These are phyloP conservation scores for Anisodus tanguticus DNA, from an alignment of 257 asterid genomes.

Conservation along the genomic window DNA sequence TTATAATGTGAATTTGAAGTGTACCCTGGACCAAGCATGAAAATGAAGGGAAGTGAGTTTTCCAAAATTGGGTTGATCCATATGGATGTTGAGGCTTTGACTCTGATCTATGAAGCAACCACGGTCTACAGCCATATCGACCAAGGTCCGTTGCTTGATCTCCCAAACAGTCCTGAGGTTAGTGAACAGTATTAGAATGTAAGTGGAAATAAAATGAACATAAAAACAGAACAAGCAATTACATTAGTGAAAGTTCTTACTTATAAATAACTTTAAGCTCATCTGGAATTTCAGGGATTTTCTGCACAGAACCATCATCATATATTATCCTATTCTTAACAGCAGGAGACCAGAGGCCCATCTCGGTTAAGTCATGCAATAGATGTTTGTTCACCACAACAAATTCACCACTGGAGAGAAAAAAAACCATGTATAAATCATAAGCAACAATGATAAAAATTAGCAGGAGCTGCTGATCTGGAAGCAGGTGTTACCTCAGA, in stretches of 20 bases:
- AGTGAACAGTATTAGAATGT: slow-evolving; percentile 29
- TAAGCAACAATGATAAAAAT: slow-evolving; percentile 25
- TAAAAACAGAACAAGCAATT: slow-evolving; percentile 17
- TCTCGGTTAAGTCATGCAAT: slow-evolving; percentile 85
- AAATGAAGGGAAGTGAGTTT: slow-evolving; percentile 93
- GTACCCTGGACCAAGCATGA: slow-evolving; percentile 87
- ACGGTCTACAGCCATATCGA: slow-evolving; percentile 97
- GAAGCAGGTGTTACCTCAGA: slow-evolving; percentile 56
- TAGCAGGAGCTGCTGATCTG: slow-evolving; percentile 11
- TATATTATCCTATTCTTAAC: slow-evolving; percentile 82
- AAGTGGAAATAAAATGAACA: not conserved
- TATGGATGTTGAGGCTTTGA: slow-evolving; percentile 92
- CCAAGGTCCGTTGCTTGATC: slow-evolving; percentile 78
- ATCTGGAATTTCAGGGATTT: slow-evolving; percentile 71
- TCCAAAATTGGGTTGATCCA: slow-evolving; percentile 88
- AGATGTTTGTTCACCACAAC: slow-evolving; percentile 99
- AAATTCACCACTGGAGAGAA: slow-evolving; percentile 78
- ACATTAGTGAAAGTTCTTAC: slow-evolving; percentile 49
- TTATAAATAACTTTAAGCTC: slow-evolving; percentile 77
- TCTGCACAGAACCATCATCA: slow-evolving; percentile 91
- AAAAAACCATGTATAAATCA: slow-evolving; percentile 17
- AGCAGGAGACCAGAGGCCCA: slow-evolving; percentile 90
- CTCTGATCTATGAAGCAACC: slow-evolving; percentile 97
- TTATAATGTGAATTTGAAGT: not conserved
- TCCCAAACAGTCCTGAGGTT: slow-evolving; percentile 90